Percentiles rank a stretch among this genome's conserved stretches.
Evolutionary conservation across 257 asterid genomes (phyloP).

Genomic region (Penstemon newberryi): DNA sequence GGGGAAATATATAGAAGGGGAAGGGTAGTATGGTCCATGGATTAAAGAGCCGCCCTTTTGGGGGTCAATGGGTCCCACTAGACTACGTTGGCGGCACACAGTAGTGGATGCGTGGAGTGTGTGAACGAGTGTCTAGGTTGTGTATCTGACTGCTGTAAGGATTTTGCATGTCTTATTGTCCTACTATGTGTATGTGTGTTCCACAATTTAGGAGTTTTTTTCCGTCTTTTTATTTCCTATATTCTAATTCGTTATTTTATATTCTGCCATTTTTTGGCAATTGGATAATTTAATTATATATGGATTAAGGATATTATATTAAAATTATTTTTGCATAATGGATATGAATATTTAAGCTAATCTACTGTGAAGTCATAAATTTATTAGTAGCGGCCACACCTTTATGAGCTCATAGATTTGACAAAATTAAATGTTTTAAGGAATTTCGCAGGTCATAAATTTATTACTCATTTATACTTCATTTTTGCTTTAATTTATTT

Average conservation of each 20-base stretch:
- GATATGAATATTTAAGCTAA: not conserved
- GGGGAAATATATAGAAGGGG: too few relatives aligned
- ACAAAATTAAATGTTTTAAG: too few relatives aligned
- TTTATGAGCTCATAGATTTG: too few relatives aligned
- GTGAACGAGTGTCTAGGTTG: conserved; percentile 16
- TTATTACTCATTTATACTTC: too few relatives aligned
- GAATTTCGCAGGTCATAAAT: too few relatives aligned
- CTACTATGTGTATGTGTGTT: conserved; percentile 19
- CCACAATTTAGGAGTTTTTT: not conserved
- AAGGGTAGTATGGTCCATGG: too few relatives aligned
- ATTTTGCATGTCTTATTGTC: conserved; percentile 25
- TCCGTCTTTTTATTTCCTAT: not conserved
- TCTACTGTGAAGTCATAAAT: too few relatives aligned
- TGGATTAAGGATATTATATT: not conserved
- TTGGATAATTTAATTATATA: not conserved
- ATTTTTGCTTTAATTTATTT: too few relatives aligned
- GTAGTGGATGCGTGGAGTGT: conserved; percentile 27
- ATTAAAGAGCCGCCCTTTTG: conserved; percentile 8
- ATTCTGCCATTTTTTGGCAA: not conserved
- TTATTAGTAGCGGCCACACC: too few relatives aligned
- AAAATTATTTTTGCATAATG: not conserved
- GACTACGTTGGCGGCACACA: conserved; percentile 20
- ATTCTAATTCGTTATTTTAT: too few relatives aligned
- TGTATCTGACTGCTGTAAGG: conserved; percentile 11
- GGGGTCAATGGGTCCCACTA: conserved; percentile 1